Base-by-base conservation (phyloP, 2,329 filamentous ascomycete species). In the Metarhizium guizhouense region DNA sequence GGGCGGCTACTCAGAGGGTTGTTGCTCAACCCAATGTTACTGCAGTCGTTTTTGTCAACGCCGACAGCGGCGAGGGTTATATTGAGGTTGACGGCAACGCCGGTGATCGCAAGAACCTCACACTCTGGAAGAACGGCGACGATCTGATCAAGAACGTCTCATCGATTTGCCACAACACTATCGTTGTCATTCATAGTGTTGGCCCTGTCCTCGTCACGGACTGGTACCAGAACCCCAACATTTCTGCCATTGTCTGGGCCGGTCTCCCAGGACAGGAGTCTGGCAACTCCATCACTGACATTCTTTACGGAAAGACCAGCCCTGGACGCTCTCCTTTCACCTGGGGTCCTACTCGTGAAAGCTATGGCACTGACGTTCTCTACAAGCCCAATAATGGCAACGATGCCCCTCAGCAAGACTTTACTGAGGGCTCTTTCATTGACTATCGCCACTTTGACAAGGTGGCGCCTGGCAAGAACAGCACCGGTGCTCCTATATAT, bases 21-120 rank as follows among this genome's bases (percentile, higher is more conserved):
- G 73, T 87, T 13, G 73, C 74, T 8, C 79, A 87, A 62, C 77
- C 81, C n/a, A 75, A 84, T 56, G 84, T 83, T 14, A 84, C 85
- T 0, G 76, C 92, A 60, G 80, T 99, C 47, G 91, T 96, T 11
- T 97, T 97, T 64, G 92, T 89, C 65, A 96, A 96, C 62, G 85
- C 91, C 14, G 80, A 92, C 67, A 82, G 87, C 3, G 93, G 93
- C 54, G 94, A 97, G 72, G 91, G 90, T 6, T 96, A 83, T 73
- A 90, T 97, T 65, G 79, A 74, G 32, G 82, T 95, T 1, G 93
- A 92, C 59, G 87, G 83, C 54, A 96, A 96, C 68, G 76, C 79
- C 57, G 94, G 94, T 56, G 93, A 97, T 70, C 86, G 94, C 54
- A 91, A 92, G 65, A 96, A 99, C 72, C 77, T 99, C 42, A 96